Evolutionary conservation across 2,329 filamentous ascomycete genomes (phyloP).

Genomic region (Trichoderma semiorbis): DNA sequence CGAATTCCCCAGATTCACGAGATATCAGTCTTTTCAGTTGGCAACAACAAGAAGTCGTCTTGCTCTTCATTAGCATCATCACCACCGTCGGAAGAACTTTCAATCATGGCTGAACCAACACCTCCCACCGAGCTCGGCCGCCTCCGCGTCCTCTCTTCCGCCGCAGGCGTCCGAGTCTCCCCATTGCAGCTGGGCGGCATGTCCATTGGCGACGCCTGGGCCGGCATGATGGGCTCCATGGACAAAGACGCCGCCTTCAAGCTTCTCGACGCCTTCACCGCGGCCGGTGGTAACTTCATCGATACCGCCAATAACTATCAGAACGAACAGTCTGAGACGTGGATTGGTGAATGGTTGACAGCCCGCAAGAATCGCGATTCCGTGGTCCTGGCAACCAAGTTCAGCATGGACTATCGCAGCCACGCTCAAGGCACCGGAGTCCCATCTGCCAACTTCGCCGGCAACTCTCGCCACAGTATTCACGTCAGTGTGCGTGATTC

Average conservation of each 20-base stretch:
- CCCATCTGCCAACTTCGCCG: conserved; percentile 32
- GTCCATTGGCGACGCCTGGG: neutral
- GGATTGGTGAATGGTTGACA: conserved; percentile 50
- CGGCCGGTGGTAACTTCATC: conserved; percentile 58
- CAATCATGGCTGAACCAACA: too few species aligned
- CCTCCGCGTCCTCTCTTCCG: neutral
- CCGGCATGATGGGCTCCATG: neutral
- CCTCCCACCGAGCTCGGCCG: neutral
- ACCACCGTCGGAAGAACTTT: too few species aligned
- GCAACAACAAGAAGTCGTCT: too few species aligned
- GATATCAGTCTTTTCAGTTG: too few species aligned
- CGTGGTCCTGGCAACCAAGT: conserved; percentile 40
- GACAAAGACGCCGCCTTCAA: conserved; percentile 3
- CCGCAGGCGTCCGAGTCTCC: neutral
- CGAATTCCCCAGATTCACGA: too few species aligned
- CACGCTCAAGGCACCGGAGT: conserved; percentile 14
- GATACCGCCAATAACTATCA: conserved; percentile 54
- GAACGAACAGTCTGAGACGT: conserved; percentile 46
- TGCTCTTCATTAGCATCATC: too few species aligned
- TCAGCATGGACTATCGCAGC: conserved; percentile 37
- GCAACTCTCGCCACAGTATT: conserved; percentile 38
- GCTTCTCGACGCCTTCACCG: conserved; percentile 3
- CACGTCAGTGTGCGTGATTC: conserved; percentile 37
- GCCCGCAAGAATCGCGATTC: conserved; percentile 38
- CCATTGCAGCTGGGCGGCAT: neutral